phyloP scores from a whole-genome alignment of 768 basidiomycete species.

The Coprinopsis strossmayeri region DNA sequence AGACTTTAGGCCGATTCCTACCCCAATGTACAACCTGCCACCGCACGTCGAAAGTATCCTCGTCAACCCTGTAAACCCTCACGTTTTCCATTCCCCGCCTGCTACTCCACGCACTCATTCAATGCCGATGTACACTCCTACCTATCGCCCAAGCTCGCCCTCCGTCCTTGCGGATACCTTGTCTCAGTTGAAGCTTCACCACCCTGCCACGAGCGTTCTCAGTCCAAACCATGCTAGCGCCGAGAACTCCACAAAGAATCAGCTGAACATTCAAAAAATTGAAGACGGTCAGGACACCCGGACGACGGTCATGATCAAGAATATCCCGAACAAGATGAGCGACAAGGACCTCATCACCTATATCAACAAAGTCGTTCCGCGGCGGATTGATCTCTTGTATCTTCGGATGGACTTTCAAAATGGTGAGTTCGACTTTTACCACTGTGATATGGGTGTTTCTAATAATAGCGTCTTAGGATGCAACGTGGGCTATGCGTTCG shows the following conservation, averaged over 20 bases:
- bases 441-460: background rate
- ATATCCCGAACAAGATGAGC: slow-evolving; percentile 90
- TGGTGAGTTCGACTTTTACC: slow-evolving; percentile 33
- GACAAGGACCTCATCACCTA: slow-evolving; percentile 64
- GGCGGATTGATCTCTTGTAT: slow-evolving; percentile 82
- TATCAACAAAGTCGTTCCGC: slow-evolving; percentile 66
- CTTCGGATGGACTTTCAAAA: slow-evolving; percentile 82
- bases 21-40: background rate
- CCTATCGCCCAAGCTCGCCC: slow-evolving; percentile 1
- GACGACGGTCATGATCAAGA: slow-evolving; percentile 87
- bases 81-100: background rate
- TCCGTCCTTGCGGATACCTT: background rate
- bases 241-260: slow-evolving; percentile 22
- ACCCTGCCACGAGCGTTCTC: too few relatives aligned
- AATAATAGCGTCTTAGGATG: slow-evolving; percentile 38
- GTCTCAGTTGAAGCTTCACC: background rate
- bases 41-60: background rate
- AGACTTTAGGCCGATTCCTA: background rate
- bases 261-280: slow-evolving; percentile 62
- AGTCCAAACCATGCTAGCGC: too few relatives aligned
- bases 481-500: slow-evolving; percentile 81
- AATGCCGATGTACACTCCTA: background rate
- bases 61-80: background rate
- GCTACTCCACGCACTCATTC: background rate
- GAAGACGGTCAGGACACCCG: slow-evolving; percentile 74